These are phyloP conservation scores for Eutrema yunnanense DNA, from an alignment of 345 rosid genomes.

Conservation along the genomic window DNA sequence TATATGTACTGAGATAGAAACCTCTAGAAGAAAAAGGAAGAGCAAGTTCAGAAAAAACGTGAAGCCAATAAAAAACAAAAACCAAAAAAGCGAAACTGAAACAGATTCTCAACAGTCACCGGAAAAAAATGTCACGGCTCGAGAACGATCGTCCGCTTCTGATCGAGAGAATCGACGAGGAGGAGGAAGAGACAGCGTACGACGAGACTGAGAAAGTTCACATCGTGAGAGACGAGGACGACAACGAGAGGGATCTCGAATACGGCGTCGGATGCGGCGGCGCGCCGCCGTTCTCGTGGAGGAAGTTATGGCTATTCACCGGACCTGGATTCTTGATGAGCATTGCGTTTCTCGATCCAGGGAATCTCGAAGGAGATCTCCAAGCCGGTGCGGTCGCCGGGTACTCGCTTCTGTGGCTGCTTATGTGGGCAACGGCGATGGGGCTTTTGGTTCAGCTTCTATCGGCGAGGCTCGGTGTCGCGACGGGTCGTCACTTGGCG, in stretches of 20 bases:
- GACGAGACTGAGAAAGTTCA: slow-evolving; percentile 70
- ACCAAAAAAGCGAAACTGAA: background rate
- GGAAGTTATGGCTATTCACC: slow-evolving; percentile 84
- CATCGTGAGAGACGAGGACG: slow-evolving; percentile 42
- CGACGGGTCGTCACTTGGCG: slow-evolving; percentile 84
- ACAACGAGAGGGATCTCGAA: slow-evolving; percentile 17
- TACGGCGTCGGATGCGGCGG: slow-evolving; percentile 28
- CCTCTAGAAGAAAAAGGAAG: background rate
- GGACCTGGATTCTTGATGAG: slow-evolving; percentile 96
- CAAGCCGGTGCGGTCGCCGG: slow-evolving; percentile 96
- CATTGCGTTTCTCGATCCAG: slow-evolving; percentile 92
- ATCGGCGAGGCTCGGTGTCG: slow-evolving; percentile 88
- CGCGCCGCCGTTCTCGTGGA: slow-evolving; percentile 85
- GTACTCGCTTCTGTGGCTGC: slow-evolving; percentile 81
- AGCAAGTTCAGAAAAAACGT: background rate
- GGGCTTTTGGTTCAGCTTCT: slow-evolving; percentile 87
- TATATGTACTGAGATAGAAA: background rate
- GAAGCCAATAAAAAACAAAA: background rate
- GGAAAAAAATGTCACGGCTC: slow-evolving; percentile 6
- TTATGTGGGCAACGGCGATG: slow-evolving; percentile 94
- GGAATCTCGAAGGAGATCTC: slow-evolving; percentile 92
- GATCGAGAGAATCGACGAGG: background rate
- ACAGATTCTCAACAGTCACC: background rate
- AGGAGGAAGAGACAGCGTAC: slow-evolving; percentile 52
- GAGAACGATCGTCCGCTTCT: slow-evolving; percentile 20